Percentiles rank a stretch among this genome's conserved stretches.
Evolutionary conservation across 73 alveolate species (phyloP).

Genomic region (Paramecium pentaurelia): DNA sequence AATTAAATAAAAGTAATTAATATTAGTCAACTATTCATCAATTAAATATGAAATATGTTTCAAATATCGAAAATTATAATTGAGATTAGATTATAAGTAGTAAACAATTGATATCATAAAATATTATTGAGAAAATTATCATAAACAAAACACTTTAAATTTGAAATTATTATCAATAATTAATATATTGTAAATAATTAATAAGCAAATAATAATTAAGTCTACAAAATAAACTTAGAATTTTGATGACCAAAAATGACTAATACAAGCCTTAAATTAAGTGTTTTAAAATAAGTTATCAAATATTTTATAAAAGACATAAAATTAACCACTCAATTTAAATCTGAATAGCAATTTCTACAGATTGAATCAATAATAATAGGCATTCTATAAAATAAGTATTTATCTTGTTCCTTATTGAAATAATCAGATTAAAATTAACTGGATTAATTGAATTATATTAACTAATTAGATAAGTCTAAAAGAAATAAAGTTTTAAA

Average conservation of each 20-base stretch:
- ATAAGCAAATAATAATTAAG: not conserved
- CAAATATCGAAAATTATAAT: not conserved
- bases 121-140: not conserved
- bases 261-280: not conserved
- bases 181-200: not conserved
- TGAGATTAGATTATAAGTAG: not conserved
- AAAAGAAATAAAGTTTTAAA: no score
- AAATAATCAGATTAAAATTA: no score
- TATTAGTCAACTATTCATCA: not conserved
- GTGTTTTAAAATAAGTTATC: not conserved
- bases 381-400: no score
- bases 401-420: no score
- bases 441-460: no score
- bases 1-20: not conserved
- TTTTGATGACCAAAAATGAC: not conserved
- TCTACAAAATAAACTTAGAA: not conserved
- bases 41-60: not conserved
- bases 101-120: not conserved
- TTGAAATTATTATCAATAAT: not conserved
- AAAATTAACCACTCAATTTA: not conserved
- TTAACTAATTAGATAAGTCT: no score
- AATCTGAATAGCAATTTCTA: no score
- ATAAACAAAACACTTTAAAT: not conserved
- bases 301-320: not conserved
- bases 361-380: no score